Evolutionary conservation across 768 basidiomycete species (phyloP).

Genomic region (Mycena metata): DNA sequence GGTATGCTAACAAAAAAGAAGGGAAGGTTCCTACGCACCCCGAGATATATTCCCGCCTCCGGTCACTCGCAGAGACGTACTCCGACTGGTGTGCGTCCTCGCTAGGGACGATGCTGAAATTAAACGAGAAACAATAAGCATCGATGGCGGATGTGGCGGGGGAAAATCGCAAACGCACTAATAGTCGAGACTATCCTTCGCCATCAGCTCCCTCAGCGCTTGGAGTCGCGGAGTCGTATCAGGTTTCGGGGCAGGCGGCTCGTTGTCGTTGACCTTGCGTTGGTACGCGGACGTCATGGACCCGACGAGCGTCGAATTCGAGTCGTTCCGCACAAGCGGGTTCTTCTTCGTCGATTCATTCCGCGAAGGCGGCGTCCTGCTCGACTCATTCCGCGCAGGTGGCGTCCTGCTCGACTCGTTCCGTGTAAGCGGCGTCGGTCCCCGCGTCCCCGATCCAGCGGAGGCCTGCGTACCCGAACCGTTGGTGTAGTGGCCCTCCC

Average conservation of each 20-base stretch:
- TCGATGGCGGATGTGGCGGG: not conserved
- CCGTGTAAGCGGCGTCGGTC: conserved; percentile 53
- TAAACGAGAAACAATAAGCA: conserved; percentile 12
- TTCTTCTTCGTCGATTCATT: conserved; percentile 45
- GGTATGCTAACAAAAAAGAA: no score
- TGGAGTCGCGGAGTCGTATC: conserved; percentile 74
- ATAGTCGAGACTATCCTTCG: conserved; percentile 76
- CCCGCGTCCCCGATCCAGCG: conserved; percentile 40
- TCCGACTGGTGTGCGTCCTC: conserved; percentile 90
- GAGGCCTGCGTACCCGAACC: conserved; percentile 41
- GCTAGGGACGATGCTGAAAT: conserved; percentile 75
- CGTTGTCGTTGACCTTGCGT: conserved; percentile 76
- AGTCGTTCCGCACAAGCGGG: conserved; percentile 67
- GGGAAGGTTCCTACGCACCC: conserved; percentile 60
- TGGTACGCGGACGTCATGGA: conserved; percentile 64
- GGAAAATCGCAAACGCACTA: conserved; percentile 64
- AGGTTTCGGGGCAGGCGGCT: conserved; percentile 61
- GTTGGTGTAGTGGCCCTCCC: no score
- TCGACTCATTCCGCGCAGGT: conserved; percentile 45
- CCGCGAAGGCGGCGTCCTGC: conserved; percentile 51
- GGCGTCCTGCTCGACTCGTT: conserved; percentile 48
- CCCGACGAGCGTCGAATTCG: conserved; percentile 80
- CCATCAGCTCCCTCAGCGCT: conserved; percentile 75
- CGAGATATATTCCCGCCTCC: conserved; percentile 82
- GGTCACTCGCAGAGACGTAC: conserved; percentile 82